Evolutionary conservation across 2,329 filamentous ascomycete genomes (phyloP).

Genomic region (Hypoxylon sp.): DNA sequence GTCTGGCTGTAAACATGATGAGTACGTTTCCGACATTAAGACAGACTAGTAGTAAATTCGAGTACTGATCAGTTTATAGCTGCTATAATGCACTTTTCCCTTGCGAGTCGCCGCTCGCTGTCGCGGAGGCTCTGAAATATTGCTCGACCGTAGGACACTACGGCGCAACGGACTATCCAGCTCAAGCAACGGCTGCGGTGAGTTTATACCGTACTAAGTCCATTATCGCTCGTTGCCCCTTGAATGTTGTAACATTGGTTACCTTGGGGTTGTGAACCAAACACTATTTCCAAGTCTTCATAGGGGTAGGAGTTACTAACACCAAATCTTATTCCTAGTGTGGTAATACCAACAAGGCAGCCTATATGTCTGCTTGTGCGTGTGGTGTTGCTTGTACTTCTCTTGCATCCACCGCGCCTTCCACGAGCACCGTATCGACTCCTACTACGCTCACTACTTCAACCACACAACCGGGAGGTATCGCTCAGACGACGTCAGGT

Average conservation of each 20-base stretch:
- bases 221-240: background rate
- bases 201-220: conserved; percentile 15
- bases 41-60: background rate
- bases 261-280: background rate
- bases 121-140: conserved; percentile 42
- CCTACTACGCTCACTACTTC: conserved; percentile 34
- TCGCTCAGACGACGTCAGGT: conserved; percentile 14
- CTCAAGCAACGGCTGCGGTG: conserved; percentile 45
- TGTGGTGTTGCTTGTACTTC: conserved; percentile 40
- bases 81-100: conserved; percentile 50
- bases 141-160: conserved; percentile 47
- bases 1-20: conserved; percentile 42
- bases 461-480: conserved; percentile 14
- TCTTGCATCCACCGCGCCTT: conserved; percentile 25
- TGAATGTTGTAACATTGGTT: background rate
- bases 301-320: conserved; percentile 13
- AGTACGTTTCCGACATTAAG: conserved; percentile 14
- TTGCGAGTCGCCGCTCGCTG: conserved; percentile 40
- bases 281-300: background rate
- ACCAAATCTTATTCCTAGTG: conserved; percentile 35
- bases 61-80: conserved; percentile 35
- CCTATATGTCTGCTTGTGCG: conserved; percentile 47
- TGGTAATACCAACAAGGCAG: conserved; percentile 40
- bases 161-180: conserved; percentile 47
- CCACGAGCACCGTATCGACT: conserved; percentile 8